A percentile compares a stretch with the other conserved stretches of the same genome.
Conservation (phyloP, 495 filamentous ascomycete species). For the Xylaria sp. region DNA sequence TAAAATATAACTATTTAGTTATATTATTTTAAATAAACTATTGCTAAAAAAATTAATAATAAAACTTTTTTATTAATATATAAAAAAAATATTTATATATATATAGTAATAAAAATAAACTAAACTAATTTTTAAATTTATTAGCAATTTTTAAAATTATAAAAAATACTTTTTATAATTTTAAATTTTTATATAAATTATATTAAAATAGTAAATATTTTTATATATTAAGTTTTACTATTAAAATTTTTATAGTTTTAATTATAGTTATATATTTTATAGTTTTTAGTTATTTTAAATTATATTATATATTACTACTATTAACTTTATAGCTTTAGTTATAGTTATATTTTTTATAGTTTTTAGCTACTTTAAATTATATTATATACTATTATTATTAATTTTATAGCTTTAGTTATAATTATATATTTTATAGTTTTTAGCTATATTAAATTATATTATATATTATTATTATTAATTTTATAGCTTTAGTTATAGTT, state of each 20-base stretch:
- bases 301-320: too few species aligned
- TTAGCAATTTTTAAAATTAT: slow-evolving; percentile 7
- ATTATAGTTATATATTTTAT: too few species aligned
- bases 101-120: not conserved
- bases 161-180: not conserved
- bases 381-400: too few species aligned
- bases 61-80: not conserved
- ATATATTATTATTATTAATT: too few species aligned
- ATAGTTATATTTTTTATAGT: too few species aligned
- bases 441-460: too few species aligned
- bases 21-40: not conserved
- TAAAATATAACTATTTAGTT: not conserved
- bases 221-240: not conserved
- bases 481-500: too few species aligned
- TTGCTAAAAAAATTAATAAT: not conserved
- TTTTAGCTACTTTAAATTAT: too few species aligned
- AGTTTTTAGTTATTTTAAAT: too few species aligned
- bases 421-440: too few species aligned
- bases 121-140: not conserved
- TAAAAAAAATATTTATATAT: not conserved
- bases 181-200: slow-evolving; percentile 1
- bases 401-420: too few species aligned
- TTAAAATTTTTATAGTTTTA: not conserved
- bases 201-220: not conserved
- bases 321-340: too few species aligned